Evolutionary conservation across 2,329 filamentous ascomycete genomes (phyloP).

Genomic region (Orbilia javanica): DNA sequence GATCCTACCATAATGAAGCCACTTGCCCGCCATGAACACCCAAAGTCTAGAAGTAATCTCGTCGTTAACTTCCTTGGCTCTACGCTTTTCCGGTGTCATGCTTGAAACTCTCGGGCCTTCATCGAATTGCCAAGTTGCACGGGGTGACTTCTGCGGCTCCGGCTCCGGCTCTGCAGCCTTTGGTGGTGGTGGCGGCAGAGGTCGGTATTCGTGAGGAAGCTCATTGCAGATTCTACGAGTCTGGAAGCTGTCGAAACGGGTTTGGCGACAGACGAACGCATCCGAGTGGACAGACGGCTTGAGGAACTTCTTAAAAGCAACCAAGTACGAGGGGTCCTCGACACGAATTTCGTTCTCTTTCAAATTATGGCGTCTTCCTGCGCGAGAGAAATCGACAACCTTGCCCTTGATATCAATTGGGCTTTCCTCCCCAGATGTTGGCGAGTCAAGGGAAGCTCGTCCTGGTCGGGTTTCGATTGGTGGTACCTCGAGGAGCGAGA

Average conservation of each 20-base stretch:
- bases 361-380: conserved; percentile 52
- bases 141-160: conserved; percentile 70
- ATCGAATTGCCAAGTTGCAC: conserved; percentile 69
- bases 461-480: background rate
- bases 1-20: conserved; percentile 73
- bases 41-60: conserved; percentile 71
- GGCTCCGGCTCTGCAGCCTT: conserved; percentile 72
- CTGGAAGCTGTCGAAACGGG: conserved; percentile 89
- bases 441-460: conserved; percentile 41
- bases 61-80: conserved; percentile 59
- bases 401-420: conserved; percentile 38
- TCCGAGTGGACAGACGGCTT: conserved; percentile 77
- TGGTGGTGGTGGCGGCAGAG: conserved; percentile 73
- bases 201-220: conserved; percentile 84
- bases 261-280: conserved; percentile 84
- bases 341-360: conserved; percentile 58
- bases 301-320: conserved; percentile 82
- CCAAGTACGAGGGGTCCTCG: conserved; percentile 84
- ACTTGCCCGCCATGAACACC: conserved; percentile 74
- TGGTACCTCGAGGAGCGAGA: conserved; percentile 54
- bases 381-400: conserved; percentile 13
- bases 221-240: conserved; percentile 84
- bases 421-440: conserved; percentile 55
- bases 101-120: conserved; percentile 85
- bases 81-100: conserved; percentile 72